Percentiles rank a stretch among this genome's conserved stretches.
phyloP scores from a whole-genome alignment of 139 green algal species.

The Chlorella sp. region DNA sequence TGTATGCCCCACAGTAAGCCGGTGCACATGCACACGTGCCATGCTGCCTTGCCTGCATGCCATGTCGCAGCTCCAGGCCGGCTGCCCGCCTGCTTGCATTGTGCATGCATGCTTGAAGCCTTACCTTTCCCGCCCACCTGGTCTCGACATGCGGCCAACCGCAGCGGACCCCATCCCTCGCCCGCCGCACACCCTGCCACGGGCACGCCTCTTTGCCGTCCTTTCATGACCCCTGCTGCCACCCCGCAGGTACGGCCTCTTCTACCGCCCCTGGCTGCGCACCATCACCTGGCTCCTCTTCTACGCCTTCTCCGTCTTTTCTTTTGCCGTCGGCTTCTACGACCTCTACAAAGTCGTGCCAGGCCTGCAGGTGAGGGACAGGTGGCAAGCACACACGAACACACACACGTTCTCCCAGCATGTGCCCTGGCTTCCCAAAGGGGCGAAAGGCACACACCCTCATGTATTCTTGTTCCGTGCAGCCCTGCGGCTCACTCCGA shows the following conservation, averaged over 20 bases:
- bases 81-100: neutral
- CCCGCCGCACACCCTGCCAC: neutral
- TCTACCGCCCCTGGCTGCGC: slow-evolving; percentile 80
- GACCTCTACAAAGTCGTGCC: slow-evolving; percentile 87
- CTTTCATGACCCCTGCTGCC: neutral
- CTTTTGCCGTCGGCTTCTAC: slow-evolving; percentile 74
- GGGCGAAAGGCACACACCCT: neutral
- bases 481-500: neutral
- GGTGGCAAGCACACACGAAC: no score
- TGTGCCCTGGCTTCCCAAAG: no score
- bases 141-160: neutral
- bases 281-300: slow-evolving; percentile 73
- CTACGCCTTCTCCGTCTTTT: slow-evolving; percentile 78
- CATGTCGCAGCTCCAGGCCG: neutral
- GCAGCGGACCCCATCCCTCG: no score
- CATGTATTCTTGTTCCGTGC: no score
- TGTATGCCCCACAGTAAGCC: slow-evolving; percentile 62
- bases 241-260: slow-evolving; percentile 11
- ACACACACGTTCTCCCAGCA: no score
- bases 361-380: slow-evolving; percentile 57
- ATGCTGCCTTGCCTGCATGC: neutral
- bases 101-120: neutral
- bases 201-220: neutral
- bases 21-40: neutral
- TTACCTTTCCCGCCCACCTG: neutral